A percentile compares a stretch with the other conserved stretches of the same genome.
These are phyloP conservation scores for Zostera marina DNA, from an alignment of 116 monocot genomes.

Conservation along the genomic window DNA sequence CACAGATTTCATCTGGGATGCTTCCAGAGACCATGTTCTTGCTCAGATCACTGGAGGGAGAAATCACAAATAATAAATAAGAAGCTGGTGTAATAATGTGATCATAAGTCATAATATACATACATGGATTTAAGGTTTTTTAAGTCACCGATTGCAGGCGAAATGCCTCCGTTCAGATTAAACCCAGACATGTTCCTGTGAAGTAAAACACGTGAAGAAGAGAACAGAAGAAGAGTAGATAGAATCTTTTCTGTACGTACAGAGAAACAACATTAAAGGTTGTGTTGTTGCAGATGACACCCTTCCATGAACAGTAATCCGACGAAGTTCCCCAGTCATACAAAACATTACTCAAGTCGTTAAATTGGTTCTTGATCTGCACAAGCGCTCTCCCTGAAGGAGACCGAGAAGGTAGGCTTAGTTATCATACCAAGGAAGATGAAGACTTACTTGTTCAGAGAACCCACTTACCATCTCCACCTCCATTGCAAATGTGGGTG, in stretches of 20 bases:
- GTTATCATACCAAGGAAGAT: too few species aligned
- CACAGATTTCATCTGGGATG: constrained; percentile 94
- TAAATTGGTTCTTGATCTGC: constrained; percentile 77
- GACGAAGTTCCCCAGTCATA: constrained; percentile 53
- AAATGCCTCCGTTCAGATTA: constrained; percentile 78
- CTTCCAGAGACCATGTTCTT: constrained; percentile 59
- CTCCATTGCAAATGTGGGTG: too few species aligned
- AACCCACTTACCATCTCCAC: too few species aligned
- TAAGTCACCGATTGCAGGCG: constrained; percentile 64
- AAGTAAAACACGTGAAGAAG: neutral
- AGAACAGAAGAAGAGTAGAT: neutral
- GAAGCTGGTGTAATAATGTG: neutral
- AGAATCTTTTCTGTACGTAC: constrained; percentile 19
- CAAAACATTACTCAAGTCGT: constrained; percentile 54
- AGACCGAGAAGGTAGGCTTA: too few species aligned
- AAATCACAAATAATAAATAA: neutral
- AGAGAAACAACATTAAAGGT: constrained; percentile 70
- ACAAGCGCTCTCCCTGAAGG: constrained; percentile 29
- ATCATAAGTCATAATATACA: neutral
- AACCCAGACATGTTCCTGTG: constrained; percentile 58
- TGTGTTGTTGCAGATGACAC: constrained; percentile 66
- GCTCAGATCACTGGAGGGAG: constrained; percentile 47
- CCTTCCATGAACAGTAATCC: constrained; percentile 79
- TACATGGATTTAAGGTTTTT: constrained; percentile 51
- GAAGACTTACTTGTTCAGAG: too few species aligned